These are phyloP conservation scores for Bauhinia variegata DNA, from an alignment of 306 rosid species.

Conservation along the genomic window DNA sequence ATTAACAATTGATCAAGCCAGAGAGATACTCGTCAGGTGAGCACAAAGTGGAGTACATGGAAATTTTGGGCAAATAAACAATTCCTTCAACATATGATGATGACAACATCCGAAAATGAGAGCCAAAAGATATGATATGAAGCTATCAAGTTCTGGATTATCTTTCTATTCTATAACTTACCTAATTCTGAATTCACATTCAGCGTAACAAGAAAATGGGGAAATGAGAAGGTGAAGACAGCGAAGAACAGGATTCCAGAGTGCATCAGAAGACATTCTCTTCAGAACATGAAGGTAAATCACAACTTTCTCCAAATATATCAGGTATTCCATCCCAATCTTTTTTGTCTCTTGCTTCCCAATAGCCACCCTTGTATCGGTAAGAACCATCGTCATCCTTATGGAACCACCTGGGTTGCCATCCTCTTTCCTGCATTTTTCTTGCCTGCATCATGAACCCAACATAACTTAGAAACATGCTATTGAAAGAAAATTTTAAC, in stretches of 20 bases:
- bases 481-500: neutral
- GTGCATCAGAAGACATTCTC: conserved; percentile 43
- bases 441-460: conserved; percentile 69
- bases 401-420: conserved; percentile 96
- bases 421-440: conserved; percentile 95
- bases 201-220: conserved; percentile 21
- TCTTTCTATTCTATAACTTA: conserved; percentile 33
- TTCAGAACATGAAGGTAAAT: conserved; percentile 65
- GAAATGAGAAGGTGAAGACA: conserved; percentile 3
- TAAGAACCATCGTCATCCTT: conserved; percentile 89
- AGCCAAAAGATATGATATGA: too few species aligned
- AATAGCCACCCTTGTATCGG: conserved; percentile 80
- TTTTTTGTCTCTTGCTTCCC: conserved; percentile 82
- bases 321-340: conserved; percentile 83
- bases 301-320: conserved; percentile 76
- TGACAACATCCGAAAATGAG: conserved; percentile 21
- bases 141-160: conserved; percentile 2
- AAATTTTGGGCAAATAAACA: too few species aligned
- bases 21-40: too few species aligned
- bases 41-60: too few species aligned
- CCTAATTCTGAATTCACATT: conserved; percentile 47
- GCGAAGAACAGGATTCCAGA: conserved; percentile 27
- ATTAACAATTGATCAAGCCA: too few species aligned
- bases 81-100: too few species aligned
- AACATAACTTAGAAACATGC: conserved; percentile 14